Conservation (phyloP, 208 protist genomes). For the Crithidia brevicula region DNA sequence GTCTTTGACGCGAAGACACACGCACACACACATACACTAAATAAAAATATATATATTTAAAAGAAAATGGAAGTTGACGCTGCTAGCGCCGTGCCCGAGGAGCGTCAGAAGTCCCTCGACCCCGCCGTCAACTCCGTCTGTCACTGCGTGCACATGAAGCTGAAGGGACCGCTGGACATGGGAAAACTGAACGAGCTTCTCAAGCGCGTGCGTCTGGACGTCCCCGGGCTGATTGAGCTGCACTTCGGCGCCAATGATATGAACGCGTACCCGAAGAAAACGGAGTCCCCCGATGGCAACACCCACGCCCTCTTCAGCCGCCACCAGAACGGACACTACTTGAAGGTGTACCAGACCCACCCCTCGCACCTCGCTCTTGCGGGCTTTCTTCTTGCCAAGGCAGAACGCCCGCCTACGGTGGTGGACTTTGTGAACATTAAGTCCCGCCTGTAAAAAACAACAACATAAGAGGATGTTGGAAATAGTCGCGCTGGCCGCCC, state of each 20-base stretch:
- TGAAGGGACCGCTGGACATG: conserved; percentile 38
- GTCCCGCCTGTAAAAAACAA: conserved; percentile 37
- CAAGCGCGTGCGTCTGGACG: conserved; percentile 20
- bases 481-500: too few species aligned
- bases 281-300: conserved; percentile 33
- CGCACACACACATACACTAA: too few species aligned
- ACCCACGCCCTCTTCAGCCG: conserved; percentile 61
- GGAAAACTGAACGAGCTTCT: conserved; percentile 38
- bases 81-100: neutral
- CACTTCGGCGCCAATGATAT: conserved; percentile 60
- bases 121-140: conserved; percentile 41
- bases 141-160: conserved; percentile 44
- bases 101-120: conserved; percentile 26
- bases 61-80: conserved; percentile 18
- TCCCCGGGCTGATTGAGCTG: conserved; percentile 67
- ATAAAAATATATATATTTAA: neutral
- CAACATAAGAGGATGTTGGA: too few species aligned
- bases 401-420: conserved; percentile 37
- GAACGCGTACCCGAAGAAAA: conserved; percentile 42
- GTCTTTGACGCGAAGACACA: too few species aligned
- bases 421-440: conserved; percentile 56
- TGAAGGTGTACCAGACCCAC: conserved; percentile 46
- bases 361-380: conserved; percentile 36
- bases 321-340: conserved; percentile 40
- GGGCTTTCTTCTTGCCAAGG: conserved; percentile 36